phyloP scores from a whole-genome alignment of 225 moss, liverwort and hornwort genomes.

The Asterella californica region DNA sequence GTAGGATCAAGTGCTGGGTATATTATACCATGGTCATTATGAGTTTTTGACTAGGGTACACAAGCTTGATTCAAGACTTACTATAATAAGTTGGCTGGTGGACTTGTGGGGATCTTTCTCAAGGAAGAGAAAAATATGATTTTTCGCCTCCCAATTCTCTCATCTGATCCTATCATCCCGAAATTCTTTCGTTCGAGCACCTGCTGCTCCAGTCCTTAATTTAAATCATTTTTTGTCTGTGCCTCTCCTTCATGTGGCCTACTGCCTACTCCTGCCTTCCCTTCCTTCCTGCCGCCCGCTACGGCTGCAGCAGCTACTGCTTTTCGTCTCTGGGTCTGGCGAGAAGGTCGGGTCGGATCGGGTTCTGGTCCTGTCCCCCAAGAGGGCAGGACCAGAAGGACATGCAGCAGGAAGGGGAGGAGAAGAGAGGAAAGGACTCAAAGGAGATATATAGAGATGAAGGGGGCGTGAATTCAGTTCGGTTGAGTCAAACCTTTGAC shows the following conservation, averaged over 20 bases:
- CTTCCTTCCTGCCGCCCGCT: too few species aligned
- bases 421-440: too few species aligned
- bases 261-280: too few species aligned
- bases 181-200: too few species aligned
- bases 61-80: neutral
- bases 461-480: neutral
- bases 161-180: too few species aligned
- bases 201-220: neutral
- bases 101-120: neutral
- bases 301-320: too few species aligned
- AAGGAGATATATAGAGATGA: too few species aligned
- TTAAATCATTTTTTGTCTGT: neutral
- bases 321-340: neutral
- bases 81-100: too few species aligned
- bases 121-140: too few species aligned
- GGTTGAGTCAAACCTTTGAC: slow-evolving; percentile 21
- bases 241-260: neutral
- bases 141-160: too few species aligned
- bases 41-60: neutral
- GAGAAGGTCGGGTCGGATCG: neutral
- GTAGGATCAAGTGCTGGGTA: neutral
- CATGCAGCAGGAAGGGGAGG: neutral
- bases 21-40: slow-evolving; percentile 5
- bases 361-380: neutral
- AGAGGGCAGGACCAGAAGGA: neutral